These are phyloP conservation scores for Tympanopsis confertula DNA, from an alignment of 2,329 filamentous ascomycete species.

Conservation along the genomic window DNA sequence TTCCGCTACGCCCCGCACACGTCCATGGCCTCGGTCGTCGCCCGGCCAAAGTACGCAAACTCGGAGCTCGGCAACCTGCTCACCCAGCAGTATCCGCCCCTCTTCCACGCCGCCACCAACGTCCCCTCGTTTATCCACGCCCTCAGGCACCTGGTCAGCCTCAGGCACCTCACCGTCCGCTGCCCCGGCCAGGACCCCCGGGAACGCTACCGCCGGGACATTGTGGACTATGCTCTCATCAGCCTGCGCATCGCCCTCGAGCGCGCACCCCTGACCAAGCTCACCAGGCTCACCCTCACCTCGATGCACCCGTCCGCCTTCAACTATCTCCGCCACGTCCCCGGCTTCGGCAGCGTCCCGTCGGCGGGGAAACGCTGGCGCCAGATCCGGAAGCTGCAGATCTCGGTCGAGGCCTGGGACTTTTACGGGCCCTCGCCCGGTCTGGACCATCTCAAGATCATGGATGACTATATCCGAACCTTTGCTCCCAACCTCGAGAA, in stretches of 20 bases:
- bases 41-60: conserved; percentile 68
- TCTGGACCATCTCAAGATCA: conserved; percentile 62
- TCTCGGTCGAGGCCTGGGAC: conserved; percentile 63
- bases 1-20: conserved; percentile 75
- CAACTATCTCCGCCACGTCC: conserved; percentile 63
- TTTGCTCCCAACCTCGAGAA: conserved; percentile 58
- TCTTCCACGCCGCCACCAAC: conserved; percentile 84
- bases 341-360: conserved; percentile 65
- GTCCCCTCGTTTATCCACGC: conserved; percentile 73
- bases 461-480: conserved; percentile 67
- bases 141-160: conserved; percentile 53
- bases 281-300: conserved; percentile 61
- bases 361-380: conserved; percentile 63
- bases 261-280: conserved; percentile 50
- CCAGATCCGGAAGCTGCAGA: conserved; percentile 63
- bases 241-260: conserved; percentile 77
- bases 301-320: conserved; percentile 67
- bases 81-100: conserved; percentile 74
- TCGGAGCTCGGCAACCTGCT: conserved; percentile 69
- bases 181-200: conserved; percentile 62
- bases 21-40: conserved; percentile 46
- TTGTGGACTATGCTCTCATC: conserved; percentile 81
- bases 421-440: conserved; percentile 47
- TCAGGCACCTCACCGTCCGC: conserved; percentile 64
- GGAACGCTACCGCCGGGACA: conserved; percentile 63